These are phyloP conservation scores for Pyrenula aspistea DNA, from an alignment of 495 filamentous ascomycete species.

Conservation along the genomic window DNA sequence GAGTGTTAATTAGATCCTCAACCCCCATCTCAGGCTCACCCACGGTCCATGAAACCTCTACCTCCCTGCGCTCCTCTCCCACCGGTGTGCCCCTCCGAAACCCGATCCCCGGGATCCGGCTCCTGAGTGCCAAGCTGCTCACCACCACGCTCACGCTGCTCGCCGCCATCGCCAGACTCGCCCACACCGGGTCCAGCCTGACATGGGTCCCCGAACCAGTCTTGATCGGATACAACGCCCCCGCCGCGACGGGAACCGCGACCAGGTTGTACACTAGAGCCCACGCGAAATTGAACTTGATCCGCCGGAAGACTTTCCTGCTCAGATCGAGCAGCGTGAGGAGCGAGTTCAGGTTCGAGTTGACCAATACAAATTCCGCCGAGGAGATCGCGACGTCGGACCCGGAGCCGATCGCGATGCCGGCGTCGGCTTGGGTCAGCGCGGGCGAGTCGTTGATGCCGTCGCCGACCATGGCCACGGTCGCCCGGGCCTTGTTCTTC, in stretches of 20 bases:
- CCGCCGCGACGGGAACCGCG: conserved; percentile 74
- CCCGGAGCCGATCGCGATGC: conserved; percentile 73
- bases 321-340: conserved; percentile 64
- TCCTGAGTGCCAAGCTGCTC: conserved; percentile 57
- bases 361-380: conserved; percentile 76
- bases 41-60: too few species aligned
- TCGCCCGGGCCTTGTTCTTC: conserved; percentile 45
- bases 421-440: conserved; percentile 66
- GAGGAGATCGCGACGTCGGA: conserved; percentile 76
- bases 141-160: conserved; percentile 71
- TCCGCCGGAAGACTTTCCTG: conserved; percentile 57
- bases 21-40: too few species aligned
- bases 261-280: conserved; percentile 74
- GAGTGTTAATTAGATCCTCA: too few species aligned
- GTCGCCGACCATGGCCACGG: conserved; percentile 95
- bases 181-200: conserved; percentile 71
- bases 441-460: conserved; percentile 97
- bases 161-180: conserved; percentile 73
- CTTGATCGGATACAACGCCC: conserved; percentile 63
- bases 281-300: conserved; percentile 84
- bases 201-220: conserved; percentile 10
- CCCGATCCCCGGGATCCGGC: neutral
- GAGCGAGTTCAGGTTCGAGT: conserved; percentile 54
- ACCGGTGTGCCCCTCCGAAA: too few species aligned
- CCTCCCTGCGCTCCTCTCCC: too few species aligned